A percentile compares a stretch with the other conserved stretches of the same genome.
Evolutionary conservation across 1,284 basidiomycete species (phyloP).

Genomic region (Apiotrichum montevideense): DNA sequence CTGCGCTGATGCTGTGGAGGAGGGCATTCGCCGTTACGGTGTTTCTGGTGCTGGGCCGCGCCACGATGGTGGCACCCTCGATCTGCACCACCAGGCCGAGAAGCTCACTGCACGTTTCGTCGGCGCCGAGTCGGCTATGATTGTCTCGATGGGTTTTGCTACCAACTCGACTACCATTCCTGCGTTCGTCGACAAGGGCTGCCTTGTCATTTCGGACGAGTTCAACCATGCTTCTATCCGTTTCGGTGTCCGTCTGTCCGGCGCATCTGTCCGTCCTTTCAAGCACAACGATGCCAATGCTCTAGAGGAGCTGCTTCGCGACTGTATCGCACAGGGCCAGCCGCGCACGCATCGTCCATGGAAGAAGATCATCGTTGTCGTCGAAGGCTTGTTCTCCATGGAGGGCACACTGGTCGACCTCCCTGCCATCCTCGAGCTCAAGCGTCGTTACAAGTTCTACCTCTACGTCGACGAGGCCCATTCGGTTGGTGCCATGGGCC

Average conservation of each 20-base stretch:
- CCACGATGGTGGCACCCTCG: slow-evolving; percentile 74
- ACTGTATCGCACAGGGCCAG: slow-evolving; percentile 94
- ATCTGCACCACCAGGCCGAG: slow-evolving; percentile 77
- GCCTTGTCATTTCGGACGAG: slow-evolving; percentile 94
- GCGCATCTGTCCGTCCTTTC: slow-evolving; percentile 86
- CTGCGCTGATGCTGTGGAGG: slow-evolving; percentile 88
- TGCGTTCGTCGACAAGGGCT: slow-evolving; percentile 83
- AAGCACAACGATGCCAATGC: slow-evolving; percentile 93
- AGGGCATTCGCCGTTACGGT: slow-evolving; percentile 70
- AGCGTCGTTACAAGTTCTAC: slow-evolving; percentile 98
- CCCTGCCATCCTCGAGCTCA: slow-evolving; percentile 76
- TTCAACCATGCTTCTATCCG: slow-evolving; percentile 94
- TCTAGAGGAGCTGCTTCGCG: slow-evolving; percentile 74
- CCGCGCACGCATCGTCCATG: slow-evolving; percentile 95
- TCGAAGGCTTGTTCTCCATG: slow-evolving; percentile 97
- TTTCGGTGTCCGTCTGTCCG: slow-evolving; percentile 82
- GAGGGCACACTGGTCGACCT: slow-evolving; percentile 89
- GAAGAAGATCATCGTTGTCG: slow-evolving; percentile 95
- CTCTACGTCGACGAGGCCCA: slow-evolving; percentile 96
- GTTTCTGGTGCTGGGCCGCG: slow-evolving; percentile 70
- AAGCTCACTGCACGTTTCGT: slow-evolving; percentile 83
- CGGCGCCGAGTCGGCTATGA: slow-evolving; percentile 79
- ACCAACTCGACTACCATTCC: slow-evolving; percentile 96
- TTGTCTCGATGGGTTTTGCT: slow-evolving; percentile 95
- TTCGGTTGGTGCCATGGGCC: slow-evolving; percentile 91